A percentile compares a stretch with the other conserved stretches of the same genome.
These are phyloP conservation scores for Neurospora sp. DNA, from an alignment of 2,329 filamentous ascomycete species.

Conservation along the genomic window DNA sequence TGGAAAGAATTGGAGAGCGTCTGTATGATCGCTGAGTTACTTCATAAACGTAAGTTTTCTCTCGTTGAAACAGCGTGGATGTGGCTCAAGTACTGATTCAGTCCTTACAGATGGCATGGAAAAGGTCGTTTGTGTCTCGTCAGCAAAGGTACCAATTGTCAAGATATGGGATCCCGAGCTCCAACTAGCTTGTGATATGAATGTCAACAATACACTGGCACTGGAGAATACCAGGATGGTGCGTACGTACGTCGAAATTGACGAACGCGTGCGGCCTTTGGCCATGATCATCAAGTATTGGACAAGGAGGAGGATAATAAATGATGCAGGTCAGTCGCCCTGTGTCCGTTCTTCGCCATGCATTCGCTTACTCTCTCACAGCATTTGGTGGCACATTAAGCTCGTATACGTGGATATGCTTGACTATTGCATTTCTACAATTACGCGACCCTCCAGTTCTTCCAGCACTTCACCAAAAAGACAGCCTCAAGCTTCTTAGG, in stretches of 20 bases:
- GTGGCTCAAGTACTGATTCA: slow-evolving; percentile 1
- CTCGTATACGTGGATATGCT: slow-evolving; percentile 98
- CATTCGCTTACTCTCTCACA: slow-evolving; percentile 25
- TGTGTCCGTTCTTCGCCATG: neutral
- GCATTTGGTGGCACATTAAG: slow-evolving; percentile 89
- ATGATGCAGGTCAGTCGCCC: slow-evolving; percentile 76
- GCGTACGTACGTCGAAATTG: slow-evolving; percentile 88
- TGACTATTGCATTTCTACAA: slow-evolving; percentile 95
- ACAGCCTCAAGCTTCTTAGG: slow-evolving; percentile 49
- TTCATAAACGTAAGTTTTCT: slow-evolving; percentile 63
- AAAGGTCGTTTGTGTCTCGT: slow-evolving; percentile 86
- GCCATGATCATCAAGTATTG: slow-evolving; percentile 98
- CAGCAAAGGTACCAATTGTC: slow-evolving; percentile 94
- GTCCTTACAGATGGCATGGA: slow-evolving; percentile 76
- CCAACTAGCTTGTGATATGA: slow-evolving; percentile 87
- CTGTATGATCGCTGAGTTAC: slow-evolving; percentile 77
- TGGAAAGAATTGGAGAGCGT: slow-evolving; percentile 83
- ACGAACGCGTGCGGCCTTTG: slow-evolving; percentile 78
- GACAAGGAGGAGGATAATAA: slow-evolving; percentile 85
- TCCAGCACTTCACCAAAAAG: slow-evolving; percentile 70
- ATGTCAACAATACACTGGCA: slow-evolving; percentile 93
- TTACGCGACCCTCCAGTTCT: slow-evolving; percentile 74
- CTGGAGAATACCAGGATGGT: slow-evolving; percentile 98
- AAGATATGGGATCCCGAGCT: slow-evolving; percentile 98
- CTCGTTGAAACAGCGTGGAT: neutral